These are phyloP conservation scores for Trichophyton simii DNA, from an alignment of 2,329 filamentous ascomycete genomes.

Conservation along the genomic window DNA sequence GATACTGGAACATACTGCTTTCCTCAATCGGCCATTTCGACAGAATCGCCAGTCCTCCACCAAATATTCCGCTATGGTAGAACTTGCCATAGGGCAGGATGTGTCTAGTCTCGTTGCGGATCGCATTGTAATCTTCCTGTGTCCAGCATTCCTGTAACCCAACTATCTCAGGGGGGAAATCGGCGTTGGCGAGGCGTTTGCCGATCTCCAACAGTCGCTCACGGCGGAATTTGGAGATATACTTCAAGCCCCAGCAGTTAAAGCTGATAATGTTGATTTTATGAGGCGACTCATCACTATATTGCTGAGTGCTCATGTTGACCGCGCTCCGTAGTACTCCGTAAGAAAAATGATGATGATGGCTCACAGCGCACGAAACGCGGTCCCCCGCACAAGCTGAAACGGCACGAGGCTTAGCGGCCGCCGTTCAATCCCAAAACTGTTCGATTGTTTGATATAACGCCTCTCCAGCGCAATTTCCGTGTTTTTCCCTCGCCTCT, in stretches of 20 bases:
- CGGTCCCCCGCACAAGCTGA: background rate
- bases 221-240: conserved; percentile 62
- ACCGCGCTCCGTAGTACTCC: background rate
- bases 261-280: conserved; percentile 71
- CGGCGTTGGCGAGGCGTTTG: conserved; percentile 55
- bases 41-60: conserved; percentile 76
- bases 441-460: no score
- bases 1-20: conserved; percentile 72
- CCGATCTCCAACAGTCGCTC: conserved; percentile 77
- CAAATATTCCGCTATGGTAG: conserved; percentile 80
- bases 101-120: conserved; percentile 58
- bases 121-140: conserved; percentile 65
- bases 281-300: conserved; percentile 24
- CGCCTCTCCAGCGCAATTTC: no score
- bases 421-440: no score
- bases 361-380: background rate
- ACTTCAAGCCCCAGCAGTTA: conserved; percentile 96
- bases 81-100: conserved; percentile 85
- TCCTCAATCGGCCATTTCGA: conserved; percentile 88
- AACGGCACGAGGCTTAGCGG: no score
- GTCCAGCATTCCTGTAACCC: conserved; percentile 95
- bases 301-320: conserved; percentile 8
- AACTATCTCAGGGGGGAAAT: conserved; percentile 67
- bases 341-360: no score
- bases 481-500: no score